These are phyloP conservation scores for Trichoderma gamsii DNA, from an alignment of 495 filamentous ascomycete genomes.

Conservation along the genomic window DNA sequence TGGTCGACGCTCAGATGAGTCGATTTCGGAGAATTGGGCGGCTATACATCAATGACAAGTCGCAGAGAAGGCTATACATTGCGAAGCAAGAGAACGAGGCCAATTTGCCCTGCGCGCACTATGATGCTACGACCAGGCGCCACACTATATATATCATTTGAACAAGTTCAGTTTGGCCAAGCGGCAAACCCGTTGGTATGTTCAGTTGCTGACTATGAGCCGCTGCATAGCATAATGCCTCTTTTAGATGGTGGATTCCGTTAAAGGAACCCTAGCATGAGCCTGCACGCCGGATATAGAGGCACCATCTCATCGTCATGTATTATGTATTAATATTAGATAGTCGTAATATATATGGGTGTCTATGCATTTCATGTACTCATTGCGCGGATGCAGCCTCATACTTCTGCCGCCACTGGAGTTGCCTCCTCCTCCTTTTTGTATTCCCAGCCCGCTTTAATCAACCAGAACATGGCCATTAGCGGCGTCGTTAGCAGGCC, in stretches of 20 bases:
- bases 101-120: not conserved
- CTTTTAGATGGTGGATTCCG: too few species aligned
- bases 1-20: not conserved
- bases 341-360: not conserved
- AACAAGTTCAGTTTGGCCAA: not conserved
- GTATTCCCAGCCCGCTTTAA: constrained; percentile 35
- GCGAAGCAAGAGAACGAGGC: not conserved
- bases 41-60: not conserved
- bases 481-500: constrained; percentile 34
- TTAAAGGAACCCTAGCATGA: not conserved
- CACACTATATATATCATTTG: not conserved
- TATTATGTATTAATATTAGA: not conserved
- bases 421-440: not conserved
- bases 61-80: not conserved
- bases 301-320: too few species aligned
- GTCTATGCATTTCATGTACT: not conserved
- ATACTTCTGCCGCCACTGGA: not conserved
- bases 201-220: too few species aligned
- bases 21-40: not conserved
- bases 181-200: too few species aligned
- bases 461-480: constrained; percentile 37
- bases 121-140: not conserved
- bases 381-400: not conserved
- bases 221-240: too few species aligned
- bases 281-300: too few species aligned